A percentile compares a stretch with the other conserved stretches of the same genome.
Conservation (phyloP, 768 basidiomycete genomes). For the Lentinus brumalis region DNA sequence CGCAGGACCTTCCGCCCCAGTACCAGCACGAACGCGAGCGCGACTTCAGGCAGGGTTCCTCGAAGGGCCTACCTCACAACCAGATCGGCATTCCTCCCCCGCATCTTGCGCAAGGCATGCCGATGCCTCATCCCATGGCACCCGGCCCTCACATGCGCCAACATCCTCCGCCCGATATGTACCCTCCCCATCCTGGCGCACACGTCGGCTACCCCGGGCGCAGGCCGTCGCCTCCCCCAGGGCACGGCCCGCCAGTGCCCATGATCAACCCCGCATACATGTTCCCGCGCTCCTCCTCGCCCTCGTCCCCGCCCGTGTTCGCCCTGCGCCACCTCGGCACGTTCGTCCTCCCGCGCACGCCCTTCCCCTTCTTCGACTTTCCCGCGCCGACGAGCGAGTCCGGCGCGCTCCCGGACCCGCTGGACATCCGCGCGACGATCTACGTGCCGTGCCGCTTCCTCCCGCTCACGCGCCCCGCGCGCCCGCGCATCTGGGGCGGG, state of each 20-base stretch:
- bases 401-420: slow-evolving; percentile 19
- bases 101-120: slow-evolving; percentile 16
- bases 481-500: slow-evolving; percentile 72
- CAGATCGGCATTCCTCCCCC: slow-evolving; percentile 21
- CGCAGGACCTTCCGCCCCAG: slow-evolving; percentile 12
- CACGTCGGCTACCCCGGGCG: slow-evolving; percentile 12
- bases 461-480: slow-evolving; percentile 53
- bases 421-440: slow-evolving; percentile 45
- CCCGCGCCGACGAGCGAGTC: slow-evolving; percentile 16
- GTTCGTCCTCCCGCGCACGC: slow-evolving; percentile 57
- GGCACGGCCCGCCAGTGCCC: slow-evolving; percentile 12
- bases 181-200: slow-evolving; percentile 1
- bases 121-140: slow-evolving; percentile 24
- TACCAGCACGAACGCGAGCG: slow-evolving; percentile 17
- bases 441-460: slow-evolving; percentile 62
- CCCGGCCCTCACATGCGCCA: slow-evolving; percentile 17
- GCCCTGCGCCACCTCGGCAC: slow-evolving; percentile 49
- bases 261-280: slow-evolving; percentile 3
- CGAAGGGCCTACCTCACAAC: slow-evolving; percentile 17
- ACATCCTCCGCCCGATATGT: slow-evolving; percentile 12
- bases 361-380: slow-evolving; percentile 51
- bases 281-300: slow-evolving; percentile 18
- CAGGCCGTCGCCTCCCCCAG: slow-evolving; percentile 14
- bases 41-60: slow-evolving; percentile 18
- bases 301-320: slow-evolving; percentile 17